A percentile compares a stretch with the other conserved stretches of the same genome.
These are phyloP conservation scores for Marchantia paleacea DNA, from an alignment of 225 moss, liverwort and hornwort species.

Conservation along the genomic window DNA sequence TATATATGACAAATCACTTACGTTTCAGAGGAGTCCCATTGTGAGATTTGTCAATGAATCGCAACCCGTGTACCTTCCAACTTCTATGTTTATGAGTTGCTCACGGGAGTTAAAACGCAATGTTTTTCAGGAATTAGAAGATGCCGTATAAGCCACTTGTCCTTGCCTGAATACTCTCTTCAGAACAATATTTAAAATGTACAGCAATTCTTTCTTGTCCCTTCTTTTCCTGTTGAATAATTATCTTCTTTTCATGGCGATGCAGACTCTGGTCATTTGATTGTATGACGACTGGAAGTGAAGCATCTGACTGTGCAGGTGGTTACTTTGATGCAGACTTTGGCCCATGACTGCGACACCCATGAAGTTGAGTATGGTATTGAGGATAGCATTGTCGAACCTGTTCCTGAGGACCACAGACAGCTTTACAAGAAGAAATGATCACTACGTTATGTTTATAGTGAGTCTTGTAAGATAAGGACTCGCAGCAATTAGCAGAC, in stretches of 20 bases:
- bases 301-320: conserved; percentile 3
- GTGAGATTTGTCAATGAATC: background rate
- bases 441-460: background rate
- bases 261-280: no score
- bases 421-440: conserved; percentile 2
- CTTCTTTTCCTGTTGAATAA: background rate
- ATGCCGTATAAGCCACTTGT: background rate
- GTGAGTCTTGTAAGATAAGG: background rate
- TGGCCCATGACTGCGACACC: conserved; percentile 67
- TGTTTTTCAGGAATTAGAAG: background rate
- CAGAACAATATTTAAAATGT: background rate
- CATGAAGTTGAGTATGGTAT: conserved; percentile 15
- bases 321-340: conserved; percentile 48
- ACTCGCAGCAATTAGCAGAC: background rate
- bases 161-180: background rate
- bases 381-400: conserved; percentile 7
- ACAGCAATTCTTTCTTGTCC: background rate
- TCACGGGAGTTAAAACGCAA: background rate
- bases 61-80: background rate
- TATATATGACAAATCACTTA: background rate
- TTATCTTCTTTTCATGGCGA: background rate
- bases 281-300: background rate
- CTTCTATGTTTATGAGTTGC: background rate
- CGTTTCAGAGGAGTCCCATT: background rate
- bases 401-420: conserved; percentile 4